Percentiles rank a stretch among this genome's conserved stretches.
Conservation (phyloP, 148 eudicot genomes). For the Nepenthes mirabilis region DNA sequence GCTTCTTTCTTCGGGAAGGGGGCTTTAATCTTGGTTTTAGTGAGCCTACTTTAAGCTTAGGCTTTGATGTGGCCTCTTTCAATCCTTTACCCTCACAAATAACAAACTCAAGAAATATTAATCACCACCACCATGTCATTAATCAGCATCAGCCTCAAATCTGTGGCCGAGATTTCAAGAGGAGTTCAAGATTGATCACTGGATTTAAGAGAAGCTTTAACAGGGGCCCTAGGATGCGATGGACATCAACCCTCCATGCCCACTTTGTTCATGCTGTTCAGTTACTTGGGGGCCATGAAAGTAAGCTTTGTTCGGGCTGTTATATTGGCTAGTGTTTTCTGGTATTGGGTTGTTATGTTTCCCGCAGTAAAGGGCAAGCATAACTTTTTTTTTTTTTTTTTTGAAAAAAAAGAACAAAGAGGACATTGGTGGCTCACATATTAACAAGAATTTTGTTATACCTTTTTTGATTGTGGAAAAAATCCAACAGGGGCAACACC, state of each 20-base stretch:
- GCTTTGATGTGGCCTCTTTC: conserved; percentile 18
- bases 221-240: conserved; percentile 92
- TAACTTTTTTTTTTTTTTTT: too few species aligned
- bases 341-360: too few species aligned
- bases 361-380: neutral
- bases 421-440: too few species aligned
- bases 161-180: conserved; percentile 46
- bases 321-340: too few species aligned
- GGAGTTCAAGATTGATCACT: conserved; percentile 29
- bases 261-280: conserved; percentile 96
- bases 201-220: conserved; percentile 39
- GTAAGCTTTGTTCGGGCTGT: conserved; percentile 22
- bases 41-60: conserved; percentile 34
- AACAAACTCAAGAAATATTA: conserved; percentile 6
- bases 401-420: too few species aligned
- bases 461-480: neutral
- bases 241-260: conserved; percentile 96
- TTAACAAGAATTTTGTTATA: too few species aligned
- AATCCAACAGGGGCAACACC: conserved; percentile 78
- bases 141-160: conserved; percentile 30
- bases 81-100: neutral
- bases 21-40: neutral
- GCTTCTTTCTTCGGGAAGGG: neutral
- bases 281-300: conserved; percentile 96
- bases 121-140: conserved; percentile 2